Base-by-base conservation (phyloP, 225 moss, liverwort and hornwort genomes). In the Polytrichum commune region DNA sequence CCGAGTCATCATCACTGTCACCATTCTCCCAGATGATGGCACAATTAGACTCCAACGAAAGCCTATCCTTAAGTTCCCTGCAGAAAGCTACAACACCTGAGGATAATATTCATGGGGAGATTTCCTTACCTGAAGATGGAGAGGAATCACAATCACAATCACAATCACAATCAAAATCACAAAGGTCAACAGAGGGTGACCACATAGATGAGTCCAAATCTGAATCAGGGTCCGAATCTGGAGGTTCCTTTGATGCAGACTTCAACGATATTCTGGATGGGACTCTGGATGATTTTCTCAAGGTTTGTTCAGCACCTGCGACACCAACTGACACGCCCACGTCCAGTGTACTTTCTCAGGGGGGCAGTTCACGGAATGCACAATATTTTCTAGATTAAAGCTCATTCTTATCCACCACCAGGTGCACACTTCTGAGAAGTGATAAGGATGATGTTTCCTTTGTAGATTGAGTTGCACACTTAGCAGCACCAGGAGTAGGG, bases 241-340 rank as follows among this genome's bases (percentile, higher is more conserved):
- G 72, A 72, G 70, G 64, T 54, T 83, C 88, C 60, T 72, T 86
- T 27, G 89, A 89, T 71, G 79, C 77, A 56, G 83, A 83, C 38
- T 83, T 86, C 54, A 83, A 89, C 70, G 86, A 86, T n/a, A 83
- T 89, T 66, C 70, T 89, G 77, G 83, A 83, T 74, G 79, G 78
- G 63, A 89, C 86, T 75, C 85, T 89, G 24, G 79, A 83, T 28
- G 86, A 89, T 72, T 54, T 86, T 62, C 78, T 81, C 63, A 89
- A 79, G 80, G 74, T 89, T 32, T 86, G 76, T 75, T 89, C 89
- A 53, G 68, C 83, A 64, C 67, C 73, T 27, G 80, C 71, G 46
- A 89, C 89, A 69, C 83, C 89, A 67, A 64, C 74, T 35, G 80
- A 71, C 53, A 89, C 83, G 64, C 86, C 89, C 26, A 78, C 69